These are phyloP conservation scores for Trichoderma atrobrunneum DNA, from an alignment of 2,329 filamentous ascomycete genomes.

Conservation along the genomic window DNA sequence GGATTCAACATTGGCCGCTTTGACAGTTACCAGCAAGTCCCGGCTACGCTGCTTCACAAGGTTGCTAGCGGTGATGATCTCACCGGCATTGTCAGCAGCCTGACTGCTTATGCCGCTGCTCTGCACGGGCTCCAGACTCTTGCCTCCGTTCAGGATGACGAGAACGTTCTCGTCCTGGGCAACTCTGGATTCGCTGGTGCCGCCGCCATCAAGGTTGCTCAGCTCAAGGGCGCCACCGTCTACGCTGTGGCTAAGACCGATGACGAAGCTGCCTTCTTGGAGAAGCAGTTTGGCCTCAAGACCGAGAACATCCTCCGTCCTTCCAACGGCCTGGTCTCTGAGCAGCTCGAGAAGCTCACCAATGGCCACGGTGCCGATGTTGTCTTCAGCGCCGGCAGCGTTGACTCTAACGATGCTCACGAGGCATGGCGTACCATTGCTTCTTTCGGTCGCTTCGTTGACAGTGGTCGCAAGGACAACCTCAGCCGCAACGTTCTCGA, in stretches of 20 bases:
- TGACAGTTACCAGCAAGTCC: slow-evolving; percentile 28
- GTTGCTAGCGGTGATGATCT: slow-evolving; percentile 18
- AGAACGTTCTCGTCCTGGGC: slow-evolving; percentile 31
- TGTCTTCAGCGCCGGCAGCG: background rate
- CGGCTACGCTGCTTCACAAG: slow-evolving; percentile 10
- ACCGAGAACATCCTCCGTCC: slow-evolving; percentile 34
- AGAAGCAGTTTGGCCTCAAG: slow-evolving; percentile 29
- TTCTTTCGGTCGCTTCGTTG: background rate
- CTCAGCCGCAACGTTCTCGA: slow-evolving; percentile 25
- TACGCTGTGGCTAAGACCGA: slow-evolving; percentile 31
- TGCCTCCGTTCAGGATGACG: background rate
- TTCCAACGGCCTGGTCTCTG: slow-evolving; percentile 29
- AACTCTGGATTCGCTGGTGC: slow-evolving; percentile 32
- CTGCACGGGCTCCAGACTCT: slow-evolving; percentile 23
- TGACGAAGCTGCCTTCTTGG: slow-evolving; percentile 30
- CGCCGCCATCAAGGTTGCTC: slow-evolving; percentile 29
- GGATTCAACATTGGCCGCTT: slow-evolving; percentile 29
- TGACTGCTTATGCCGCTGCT: slow-evolving; percentile 16
- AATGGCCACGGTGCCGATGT: slow-evolving; percentile 28
- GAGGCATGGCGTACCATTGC: background rate
- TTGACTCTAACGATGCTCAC: background rate
- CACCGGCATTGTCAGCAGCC: slow-evolving; percentile 30
- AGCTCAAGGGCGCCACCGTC: slow-evolving; percentile 26
- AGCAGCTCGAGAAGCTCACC: slow-evolving; percentile 29
- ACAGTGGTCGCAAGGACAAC: slow-evolving; percentile 22